Conservation (phyloP, 1,284 basidiomycete species). For the Tilletia indica region DNA sequence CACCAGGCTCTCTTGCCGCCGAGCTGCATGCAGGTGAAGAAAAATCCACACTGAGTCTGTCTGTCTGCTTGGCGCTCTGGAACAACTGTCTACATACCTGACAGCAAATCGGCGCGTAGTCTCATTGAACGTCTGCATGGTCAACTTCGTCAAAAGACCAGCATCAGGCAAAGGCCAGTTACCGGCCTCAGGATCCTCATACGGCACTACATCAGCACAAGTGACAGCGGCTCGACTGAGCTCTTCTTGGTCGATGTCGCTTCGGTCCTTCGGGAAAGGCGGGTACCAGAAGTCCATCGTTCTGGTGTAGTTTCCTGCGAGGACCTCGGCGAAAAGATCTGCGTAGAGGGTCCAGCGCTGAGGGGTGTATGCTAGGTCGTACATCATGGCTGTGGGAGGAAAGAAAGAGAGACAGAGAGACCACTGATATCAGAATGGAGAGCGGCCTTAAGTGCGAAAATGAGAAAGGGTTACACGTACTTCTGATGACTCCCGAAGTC, state of each 20-base stretch:
- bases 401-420: too few species aligned
- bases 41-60: neutral
- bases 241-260: conserved; percentile 20
- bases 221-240: conserved; percentile 28
- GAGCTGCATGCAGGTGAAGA: neutral
- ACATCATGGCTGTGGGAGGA: neutral
- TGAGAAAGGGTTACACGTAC: neutral
- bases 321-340: conserved; percentile 28
- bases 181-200: conserved; percentile 2
- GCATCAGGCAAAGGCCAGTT: conserved; percentile 3
- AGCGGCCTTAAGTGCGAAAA: too few species aligned
- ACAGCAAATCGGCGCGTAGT: neutral
- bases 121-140: neutral
- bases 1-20: conserved; percentile 1
- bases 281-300: conserved; percentile 19
- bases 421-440: too few species aligned
- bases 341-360: neutral
- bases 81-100: neutral
- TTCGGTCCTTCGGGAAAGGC: neutral
- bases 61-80: too few species aligned
- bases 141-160: neutral
- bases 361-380: neutral
- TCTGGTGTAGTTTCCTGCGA: conserved; percentile 40
- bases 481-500: conserved; percentile 55
- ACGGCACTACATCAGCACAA: conserved; percentile 27